Evolutionary conservation across 2,329 filamentous ascomycete species (phyloP), one percentile per base, ranked within the genome.

Genomic region (Rhexocercosporidium sp.): DNA sequence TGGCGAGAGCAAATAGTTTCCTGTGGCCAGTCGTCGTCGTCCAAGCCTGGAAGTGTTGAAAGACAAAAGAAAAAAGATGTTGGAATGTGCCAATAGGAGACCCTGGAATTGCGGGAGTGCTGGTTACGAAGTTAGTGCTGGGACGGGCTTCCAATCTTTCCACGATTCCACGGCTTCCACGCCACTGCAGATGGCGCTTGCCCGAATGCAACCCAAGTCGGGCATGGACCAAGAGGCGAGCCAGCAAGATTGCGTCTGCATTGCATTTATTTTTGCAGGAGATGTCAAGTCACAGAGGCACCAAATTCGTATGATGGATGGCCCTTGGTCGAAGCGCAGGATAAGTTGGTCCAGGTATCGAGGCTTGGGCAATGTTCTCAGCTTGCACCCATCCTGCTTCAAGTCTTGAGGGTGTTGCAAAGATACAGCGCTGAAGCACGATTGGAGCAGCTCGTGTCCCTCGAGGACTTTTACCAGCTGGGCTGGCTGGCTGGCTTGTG

Each of bases 211-310:
- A 49, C 59, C 60, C 65, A 69, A 66, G 64, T 51, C 51, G 64
- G 57, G 65, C 63, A 59, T 62, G 54, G 62, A 56, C 59, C 64
- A 64, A 49, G 53, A 62, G 27, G 46, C 16, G 37, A 51, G 39
- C 56, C 51, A 61, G 59, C 62, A 56, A 68, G 70, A 70, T 72
- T 72, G 68, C 68, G 68, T 25, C 49, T 66, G 65, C 66, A 63
- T 47, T 54, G 37, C 37, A 63, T 49, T 20, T 57, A 41, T 64
- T 64, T 44, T 57, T 14, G 51, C 20, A 46, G 62, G 44, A 54
- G 59, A 64, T 65, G 59, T 69, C 66, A 65, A 68, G 66, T 67
- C 66, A 67, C 37, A 62, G 56, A 46, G 5, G 56, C 31, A 59
- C 20, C 44, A 59, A 27, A 31, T 59, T 46, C 56, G 56, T 41